phyloP scores from a whole-genome alignment of 1,139 yeast species.

The Geotrichum aggregatum region DNA sequence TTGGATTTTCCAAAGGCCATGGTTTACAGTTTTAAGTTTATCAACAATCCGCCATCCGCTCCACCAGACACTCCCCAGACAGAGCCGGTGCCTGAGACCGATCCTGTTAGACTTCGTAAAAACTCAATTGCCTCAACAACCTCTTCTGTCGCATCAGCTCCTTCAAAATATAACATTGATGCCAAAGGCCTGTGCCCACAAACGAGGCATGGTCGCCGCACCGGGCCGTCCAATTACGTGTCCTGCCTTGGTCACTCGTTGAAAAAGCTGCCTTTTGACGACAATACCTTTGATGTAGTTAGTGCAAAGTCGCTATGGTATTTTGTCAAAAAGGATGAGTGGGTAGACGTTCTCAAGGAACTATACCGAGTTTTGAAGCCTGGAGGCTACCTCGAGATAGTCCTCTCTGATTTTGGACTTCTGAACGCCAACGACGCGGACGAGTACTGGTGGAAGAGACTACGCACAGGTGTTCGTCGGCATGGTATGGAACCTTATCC shows the following conservation, averaged over 20 bases:
- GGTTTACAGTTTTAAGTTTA: conserved; percentile 35
- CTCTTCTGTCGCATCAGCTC: conserved; percentile 6
- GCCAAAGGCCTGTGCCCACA: conserved; percentile 8
- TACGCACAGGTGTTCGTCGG: conserved; percentile 30
- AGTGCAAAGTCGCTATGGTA: conserved; percentile 38
- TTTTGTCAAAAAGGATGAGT: conserved; percentile 33
- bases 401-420: conserved; percentile 34
- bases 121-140: neutral
- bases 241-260: conserved; percentile 35
- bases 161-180: conserved; percentile 8
- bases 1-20: conserved; percentile 38
- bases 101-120: neutral
- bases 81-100: neutral
- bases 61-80: neutral
- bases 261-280: conserved; percentile 37
- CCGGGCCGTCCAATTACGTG: conserved; percentile 36
- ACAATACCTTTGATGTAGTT: conserved; percentile 37
- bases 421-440: conserved; percentile 23
- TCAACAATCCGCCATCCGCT: neutral
- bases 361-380: conserved; percentile 41
- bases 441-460: conserved; percentile 30
- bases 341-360: conserved; percentile 40
- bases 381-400: conserved; percentile 40
- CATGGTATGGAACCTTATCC: conserved; percentile 38
- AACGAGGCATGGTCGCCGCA: conserved; percentile 3